Base-by-base conservation (phyloP, 768 basidiomycete genomes). In the Gymnopilus junonius region DNA sequence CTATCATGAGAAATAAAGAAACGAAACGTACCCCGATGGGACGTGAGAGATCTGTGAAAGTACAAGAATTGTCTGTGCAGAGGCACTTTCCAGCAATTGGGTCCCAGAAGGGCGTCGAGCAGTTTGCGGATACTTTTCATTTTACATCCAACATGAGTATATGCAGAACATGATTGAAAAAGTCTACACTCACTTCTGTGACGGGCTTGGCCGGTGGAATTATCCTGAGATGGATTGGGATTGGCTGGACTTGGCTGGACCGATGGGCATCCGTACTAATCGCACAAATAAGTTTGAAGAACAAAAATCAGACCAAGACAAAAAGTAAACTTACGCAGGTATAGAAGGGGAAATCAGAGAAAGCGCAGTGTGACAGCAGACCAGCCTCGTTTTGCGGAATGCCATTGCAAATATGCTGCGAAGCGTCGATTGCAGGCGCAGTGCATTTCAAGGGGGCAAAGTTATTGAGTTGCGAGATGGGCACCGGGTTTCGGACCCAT, bases 91-190 rank as follows among this genome's bases (percentile, higher is more conserved):
- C 87, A 27, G 66, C 78, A 55, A 92, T 82, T 1, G 92, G 92
- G 73, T 93, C 91, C 90, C 90, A 93, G 82, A 90, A 93, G 3
- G 88, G 82, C 10, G 90, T 92, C 4, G 88, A 88, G 74, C 91
- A 92, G 76, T 90, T 90, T 21, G 80, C 61, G 23, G 90, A 85
- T 2, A 92, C 89, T 90, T n/a, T 29, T 3, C 31, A 51, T 20
- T n/a, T 8, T 14, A 25, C 23, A 39, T 29, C 35, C 57, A 10
- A 21, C 31, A 17, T 35, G 3, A 20, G 29, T 4, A 35, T 43
- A 20, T 17, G 40, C 17, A n/a, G 40, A 42, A 42, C 40, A n/a
- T n/a, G 40, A 20, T 10, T 42, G 40, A 42, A 42, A 11, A 1
- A 23, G 20, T 23, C 40, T 61, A 54, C 56, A 77, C 85, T 71